These are phyloP conservation scores for Trifolium repens DNA, from an alignment of 306 rosid genomes.

Conservation along the genomic window DNA sequence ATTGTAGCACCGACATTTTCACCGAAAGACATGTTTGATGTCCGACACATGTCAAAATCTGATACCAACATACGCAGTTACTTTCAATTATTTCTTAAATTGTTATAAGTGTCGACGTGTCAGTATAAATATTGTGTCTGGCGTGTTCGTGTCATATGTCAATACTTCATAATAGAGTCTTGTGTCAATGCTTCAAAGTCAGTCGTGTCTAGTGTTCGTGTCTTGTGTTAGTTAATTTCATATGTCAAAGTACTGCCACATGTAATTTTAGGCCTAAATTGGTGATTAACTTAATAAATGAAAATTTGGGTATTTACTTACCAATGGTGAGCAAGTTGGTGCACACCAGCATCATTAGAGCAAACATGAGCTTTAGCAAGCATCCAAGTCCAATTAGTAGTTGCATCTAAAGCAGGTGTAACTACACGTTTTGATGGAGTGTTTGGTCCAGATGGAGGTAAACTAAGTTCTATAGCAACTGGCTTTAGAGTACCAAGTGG, in stretches of 20 bases:
- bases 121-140: neutral
- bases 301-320: constrained; percentile 30
- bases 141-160: no score
- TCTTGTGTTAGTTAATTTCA: no score
- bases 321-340: constrained; percentile 97
- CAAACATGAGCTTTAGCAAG: constrained; percentile 94
- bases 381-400: constrained; percentile 86
- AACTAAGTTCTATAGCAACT: constrained; percentile 90
- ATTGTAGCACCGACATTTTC: neutral
- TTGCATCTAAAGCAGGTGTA: constrained; percentile 77
- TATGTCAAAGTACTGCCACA: neutral
- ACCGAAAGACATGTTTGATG: neutral
- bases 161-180: no score
- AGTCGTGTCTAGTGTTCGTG: no score
- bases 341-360: constrained; percentile 92
- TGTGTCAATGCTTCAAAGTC: no score
- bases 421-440: constrained; percentile 67
- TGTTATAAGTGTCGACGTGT: neutral
- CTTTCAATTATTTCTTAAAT: neutral
- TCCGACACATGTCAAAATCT: neutral
- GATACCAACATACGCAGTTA: neutral
- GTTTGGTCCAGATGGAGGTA: constrained; percentile 66
- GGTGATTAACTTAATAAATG: neutral
- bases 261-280: neutral
- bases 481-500: constrained; percentile 78